These are phyloP conservation scores for Aristolochia fimbriata DNA, from an alignment of 164 flowering plant genomes.

Conservation along the genomic window DNA sequence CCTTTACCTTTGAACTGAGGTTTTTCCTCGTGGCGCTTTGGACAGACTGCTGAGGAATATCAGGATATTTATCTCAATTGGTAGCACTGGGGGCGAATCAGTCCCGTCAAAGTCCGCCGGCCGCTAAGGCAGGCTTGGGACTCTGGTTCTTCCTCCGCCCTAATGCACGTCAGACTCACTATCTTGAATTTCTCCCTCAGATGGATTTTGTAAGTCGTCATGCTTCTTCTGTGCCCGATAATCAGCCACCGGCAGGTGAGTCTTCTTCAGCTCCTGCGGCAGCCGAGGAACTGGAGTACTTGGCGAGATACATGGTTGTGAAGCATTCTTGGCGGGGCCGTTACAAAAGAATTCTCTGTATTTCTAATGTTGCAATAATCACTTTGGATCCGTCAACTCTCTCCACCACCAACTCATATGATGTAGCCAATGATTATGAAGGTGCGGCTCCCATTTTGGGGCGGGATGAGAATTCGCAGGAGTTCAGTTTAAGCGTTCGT, in stretches of 20 bases:
- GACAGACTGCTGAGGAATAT: too few species aligned
- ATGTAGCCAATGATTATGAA: slow-evolving; percentile 60
- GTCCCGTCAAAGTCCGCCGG: slow-evolving; percentile 62
- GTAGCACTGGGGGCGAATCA: slow-evolving; percentile 99
- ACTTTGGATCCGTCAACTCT: slow-evolving; percentile 83
- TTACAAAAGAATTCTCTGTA: slow-evolving; percentile 84
- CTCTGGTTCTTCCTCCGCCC: slow-evolving; percentile 53
- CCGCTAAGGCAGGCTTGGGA: slow-evolving; percentile 36
- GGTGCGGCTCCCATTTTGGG: slow-evolving; percentile 64
- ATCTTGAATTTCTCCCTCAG: slow-evolving; percentile 51
- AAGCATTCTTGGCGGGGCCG: slow-evolving; percentile 99
- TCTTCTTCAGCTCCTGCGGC: slow-evolving; percentile 21
- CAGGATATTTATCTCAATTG: slow-evolving; percentile 1
- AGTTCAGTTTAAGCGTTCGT: slow-evolving; percentile 72
- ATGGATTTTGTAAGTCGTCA: slow-evolving; percentile 61
- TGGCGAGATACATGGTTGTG: slow-evolving; percentile 70
- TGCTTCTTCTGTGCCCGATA: slow-evolving; percentile 16
- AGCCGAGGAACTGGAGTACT: slow-evolving; percentile 84
- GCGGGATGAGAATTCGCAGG: slow-evolving; percentile 66
- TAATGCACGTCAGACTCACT: slow-evolving; percentile 46
- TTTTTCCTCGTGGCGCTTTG: too few species aligned
- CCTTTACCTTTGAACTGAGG: too few species aligned
- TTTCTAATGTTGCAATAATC: slow-evolving; percentile 42
- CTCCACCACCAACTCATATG: slow-evolving; percentile 75
- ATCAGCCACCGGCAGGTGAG: slow-evolving; percentile 10